phyloP scores from a whole-genome alignment of 208 protist species.

The Porcisia hertigi region DNA sequence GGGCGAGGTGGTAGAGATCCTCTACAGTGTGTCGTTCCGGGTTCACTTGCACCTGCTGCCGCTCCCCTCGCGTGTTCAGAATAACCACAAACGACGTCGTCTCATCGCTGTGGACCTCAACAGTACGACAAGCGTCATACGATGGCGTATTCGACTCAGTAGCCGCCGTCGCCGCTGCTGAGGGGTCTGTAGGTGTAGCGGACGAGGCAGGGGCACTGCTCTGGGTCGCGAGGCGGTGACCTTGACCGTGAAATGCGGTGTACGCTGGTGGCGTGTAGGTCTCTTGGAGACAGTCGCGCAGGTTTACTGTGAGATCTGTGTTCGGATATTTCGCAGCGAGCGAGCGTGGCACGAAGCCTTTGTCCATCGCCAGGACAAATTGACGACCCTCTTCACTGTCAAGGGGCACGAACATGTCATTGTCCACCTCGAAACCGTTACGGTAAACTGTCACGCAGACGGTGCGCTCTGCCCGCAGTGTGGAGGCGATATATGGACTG shows the following conservation, averaged over 20 bases:
- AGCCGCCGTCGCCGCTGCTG: background rate
- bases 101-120: constrained; percentile 44
- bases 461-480: constrained; percentile 44
- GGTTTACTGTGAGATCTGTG: constrained; percentile 57
- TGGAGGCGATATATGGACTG: constrained; percentile 70
- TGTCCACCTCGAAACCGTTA: constrained; percentile 66
- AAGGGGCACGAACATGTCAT: constrained; percentile 47
- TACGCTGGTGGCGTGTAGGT: constrained; percentile 50
- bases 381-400: constrained; percentile 44
- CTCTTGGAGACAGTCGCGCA: constrained; percentile 57
- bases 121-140: constrained; percentile 24
- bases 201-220: constrained; percentile 3
- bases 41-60: constrained; percentile 71
- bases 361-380: constrained; percentile 59
- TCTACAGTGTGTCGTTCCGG: constrained; percentile 71
- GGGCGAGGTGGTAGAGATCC: constrained; percentile 71
- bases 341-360: constrained; percentile 55
- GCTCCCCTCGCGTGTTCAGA: constrained; percentile 61
- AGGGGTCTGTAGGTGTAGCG: constrained; percentile 4
- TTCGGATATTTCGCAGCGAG: constrained; percentile 59
- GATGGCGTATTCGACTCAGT: background rate
- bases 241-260: constrained; percentile 64
- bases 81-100: constrained; percentile 61
- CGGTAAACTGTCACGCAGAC: constrained; percentile 64
- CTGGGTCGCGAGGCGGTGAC: constrained; percentile 43